Conservation (phyloP, 352 stramenopile species). For the Plasmopara halstedii region DNA sequence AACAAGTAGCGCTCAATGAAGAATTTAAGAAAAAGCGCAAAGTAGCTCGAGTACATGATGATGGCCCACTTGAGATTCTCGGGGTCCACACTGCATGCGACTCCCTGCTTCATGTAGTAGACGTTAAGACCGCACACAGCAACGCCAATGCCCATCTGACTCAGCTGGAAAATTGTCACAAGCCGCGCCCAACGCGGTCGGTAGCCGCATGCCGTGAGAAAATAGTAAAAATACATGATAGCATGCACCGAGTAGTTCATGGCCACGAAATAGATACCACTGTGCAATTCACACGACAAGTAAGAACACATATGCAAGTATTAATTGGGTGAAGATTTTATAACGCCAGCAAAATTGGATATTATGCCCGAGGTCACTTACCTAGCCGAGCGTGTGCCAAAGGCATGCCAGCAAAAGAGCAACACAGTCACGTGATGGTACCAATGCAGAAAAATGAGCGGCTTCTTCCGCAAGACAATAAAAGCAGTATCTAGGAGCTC, state of each 20-base stretch:
- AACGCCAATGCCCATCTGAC: slow-evolving; percentile 80
- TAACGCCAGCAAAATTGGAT: neutral
- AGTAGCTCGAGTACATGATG: slow-evolving; percentile 94
- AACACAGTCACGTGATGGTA: slow-evolving; percentile 98
- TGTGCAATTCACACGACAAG: slow-evolving; percentile 13
- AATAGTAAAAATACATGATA: slow-evolving; percentile 98
- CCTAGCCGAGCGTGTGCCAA: slow-evolving; percentile 85
- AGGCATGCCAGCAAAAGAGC: slow-evolving; percentile 97
- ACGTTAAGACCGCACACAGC: slow-evolving; percentile 60
- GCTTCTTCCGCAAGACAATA: slow-evolving; percentile 96
- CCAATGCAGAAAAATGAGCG: slow-evolving; percentile 97
- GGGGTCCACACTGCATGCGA: slow-evolving; percentile 64
- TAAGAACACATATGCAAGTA: neutral
- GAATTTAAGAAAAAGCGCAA: slow-evolving; percentile 91
- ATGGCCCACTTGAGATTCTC: slow-evolving; percentile 86
- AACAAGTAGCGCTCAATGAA: slow-evolving; percentile 86
- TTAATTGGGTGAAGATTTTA: neutral
- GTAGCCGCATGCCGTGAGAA: slow-evolving; percentile 79
- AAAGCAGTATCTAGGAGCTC: slow-evolving; percentile 96
- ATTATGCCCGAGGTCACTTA: slow-evolving; percentile 11
- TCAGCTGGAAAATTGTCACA: slow-evolving; percentile 88
- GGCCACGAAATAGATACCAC: slow-evolving; percentile 94
- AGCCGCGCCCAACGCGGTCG: slow-evolving; percentile 67
- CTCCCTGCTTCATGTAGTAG: slow-evolving; percentile 71
- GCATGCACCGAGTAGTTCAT: slow-evolving; percentile 98